These are phyloP conservation scores for Neurospora tetrasperma DNA, from an alignment of 495 filamentous ascomycete genomes.

Conservation along the genomic window DNA sequence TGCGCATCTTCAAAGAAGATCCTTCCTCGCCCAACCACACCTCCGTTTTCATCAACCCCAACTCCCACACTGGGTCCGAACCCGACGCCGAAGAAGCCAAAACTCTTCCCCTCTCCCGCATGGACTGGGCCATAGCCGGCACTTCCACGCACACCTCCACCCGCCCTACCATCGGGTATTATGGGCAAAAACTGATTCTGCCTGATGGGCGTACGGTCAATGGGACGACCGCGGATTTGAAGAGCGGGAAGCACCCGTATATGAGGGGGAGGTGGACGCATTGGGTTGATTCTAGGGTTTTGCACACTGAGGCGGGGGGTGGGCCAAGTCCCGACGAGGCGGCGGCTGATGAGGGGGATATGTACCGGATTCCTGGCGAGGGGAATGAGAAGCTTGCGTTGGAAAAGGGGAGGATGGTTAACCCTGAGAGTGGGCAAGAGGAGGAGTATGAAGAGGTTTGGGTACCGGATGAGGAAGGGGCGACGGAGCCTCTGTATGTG, in stretches of 20 bases:
- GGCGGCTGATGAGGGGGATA: conserved; percentile 41
- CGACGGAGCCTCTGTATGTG: conserved; percentile 21
- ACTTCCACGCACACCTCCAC: conserved; percentile 21
- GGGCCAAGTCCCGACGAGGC: conserved; percentile 11
- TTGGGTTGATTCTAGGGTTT: conserved; percentile 40
- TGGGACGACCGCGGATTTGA: background rate
- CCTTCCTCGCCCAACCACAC: background rate
- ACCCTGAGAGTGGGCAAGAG: conserved; percentile 31
- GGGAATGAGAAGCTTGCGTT: conserved; percentile 30
- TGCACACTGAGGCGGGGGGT: too few relatives aligned
- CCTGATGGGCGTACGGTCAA: background rate
- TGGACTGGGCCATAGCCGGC: conserved; percentile 49
- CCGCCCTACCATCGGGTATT: background rate
- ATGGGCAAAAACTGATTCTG: background rate
- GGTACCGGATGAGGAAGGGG: conserved; percentile 39
- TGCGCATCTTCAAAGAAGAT: conserved; percentile 24
- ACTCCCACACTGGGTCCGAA: background rate
- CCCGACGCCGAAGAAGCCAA: background rate
- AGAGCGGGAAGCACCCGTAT: background rate
- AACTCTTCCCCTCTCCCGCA: background rate
- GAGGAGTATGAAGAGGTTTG: conserved; percentile 47
- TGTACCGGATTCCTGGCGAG: conserved; percentile 20
- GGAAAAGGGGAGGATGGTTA: conserved; percentile 41
- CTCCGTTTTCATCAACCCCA: background rate
- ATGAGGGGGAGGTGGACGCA: conserved; percentile 32